Evolutionary conservation across 805 yeast species (phyloP).

Genomic region (Saturnispora sanitii): DNA sequence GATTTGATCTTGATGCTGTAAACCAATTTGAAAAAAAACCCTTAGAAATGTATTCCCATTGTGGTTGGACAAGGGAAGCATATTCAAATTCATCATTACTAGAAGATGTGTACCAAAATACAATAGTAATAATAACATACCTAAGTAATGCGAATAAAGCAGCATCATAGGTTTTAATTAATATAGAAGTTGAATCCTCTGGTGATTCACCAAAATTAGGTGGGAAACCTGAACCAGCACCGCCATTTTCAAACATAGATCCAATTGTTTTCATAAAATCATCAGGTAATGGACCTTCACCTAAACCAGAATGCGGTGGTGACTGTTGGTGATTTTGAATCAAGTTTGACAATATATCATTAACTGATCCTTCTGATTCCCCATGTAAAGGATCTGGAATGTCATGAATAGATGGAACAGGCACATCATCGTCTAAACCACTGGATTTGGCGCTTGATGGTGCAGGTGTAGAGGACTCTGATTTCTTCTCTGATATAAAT

Average conservation of each 20-base stretch:
- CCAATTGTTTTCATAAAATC: constrained; percentile 25
- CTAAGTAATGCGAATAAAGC: constrained; percentile 7
- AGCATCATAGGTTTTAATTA: constrained; percentile 1
- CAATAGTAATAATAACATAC: constrained; percentile 8
- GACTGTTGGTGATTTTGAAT: constrained; percentile 7
- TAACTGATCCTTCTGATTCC: constrained; percentile 18
- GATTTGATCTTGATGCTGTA: constrained; percentile 3
- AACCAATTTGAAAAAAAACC: constrained; percentile 8
- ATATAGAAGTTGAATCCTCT: constrained; percentile 3
- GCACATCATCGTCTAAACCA: constrained; percentile 12
- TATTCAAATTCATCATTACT: constrained; percentile 2
- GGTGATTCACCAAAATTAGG: constrained; percentile 3
- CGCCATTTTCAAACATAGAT: constrained; percentile 15
- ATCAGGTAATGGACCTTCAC: constrained; percentile 15
- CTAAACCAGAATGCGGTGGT: neutral
- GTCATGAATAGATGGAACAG: constrained; percentile 12
- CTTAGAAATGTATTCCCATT: neutral
- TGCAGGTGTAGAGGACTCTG: constrained; percentile 20
- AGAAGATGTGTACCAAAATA: constrained; percentile 2
- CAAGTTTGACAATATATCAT: constrained; percentile 15
- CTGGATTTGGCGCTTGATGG: neutral
- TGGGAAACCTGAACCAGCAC: neutral
- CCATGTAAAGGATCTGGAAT: constrained; percentile 3
- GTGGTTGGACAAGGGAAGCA: constrained; percentile 6
- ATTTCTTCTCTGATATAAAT: constrained; percentile 14